Percentiles rank a stretch among this genome's conserved stretches.
These are phyloP conservation scores for Solanum gandarillasii DNA, from an alignment of 257 asterid species.

Conservation along the genomic window DNA sequence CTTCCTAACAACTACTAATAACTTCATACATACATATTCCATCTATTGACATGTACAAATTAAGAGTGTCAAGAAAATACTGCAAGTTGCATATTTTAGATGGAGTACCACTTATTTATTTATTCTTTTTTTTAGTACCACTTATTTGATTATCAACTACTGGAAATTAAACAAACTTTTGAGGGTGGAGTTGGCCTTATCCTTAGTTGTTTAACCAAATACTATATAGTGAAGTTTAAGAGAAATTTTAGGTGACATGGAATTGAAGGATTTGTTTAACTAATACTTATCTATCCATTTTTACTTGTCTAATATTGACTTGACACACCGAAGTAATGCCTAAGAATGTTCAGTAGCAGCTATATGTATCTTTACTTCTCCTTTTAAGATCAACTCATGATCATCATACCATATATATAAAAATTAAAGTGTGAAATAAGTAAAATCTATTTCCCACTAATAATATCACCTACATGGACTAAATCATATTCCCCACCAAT, in stretches of 20 bases:
- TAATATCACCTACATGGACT: not conserved
- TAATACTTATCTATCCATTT: not conserved
- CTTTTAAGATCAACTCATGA: not conserved
- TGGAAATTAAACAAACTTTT: not conserved
- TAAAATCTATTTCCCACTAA: not conserved
- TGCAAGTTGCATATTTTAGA: not conserved
- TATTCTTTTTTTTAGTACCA: not conserved
- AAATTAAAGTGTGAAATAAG: not conserved
- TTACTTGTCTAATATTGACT: too few species aligned
- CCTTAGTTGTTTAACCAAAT: not conserved
- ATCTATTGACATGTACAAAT: not conserved
- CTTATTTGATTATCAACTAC: not conserved
- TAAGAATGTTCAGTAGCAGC: not conserved
- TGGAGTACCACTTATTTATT: not conserved
- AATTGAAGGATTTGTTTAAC: not conserved
- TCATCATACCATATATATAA: not conserved
- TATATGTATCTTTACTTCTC: not conserved
- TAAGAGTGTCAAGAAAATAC: not conserved
- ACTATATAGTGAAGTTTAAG: not conserved
- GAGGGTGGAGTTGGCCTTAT: not conserved
- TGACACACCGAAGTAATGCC: too few species aligned
- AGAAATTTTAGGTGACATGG: not conserved
- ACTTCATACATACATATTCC: not conserved
- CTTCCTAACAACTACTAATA: not conserved
- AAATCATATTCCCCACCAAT: not conserved